These are phyloP conservation scores for Myrica gale DNA, from an alignment of 306 rosid genomes.

Conservation along the genomic window DNA sequence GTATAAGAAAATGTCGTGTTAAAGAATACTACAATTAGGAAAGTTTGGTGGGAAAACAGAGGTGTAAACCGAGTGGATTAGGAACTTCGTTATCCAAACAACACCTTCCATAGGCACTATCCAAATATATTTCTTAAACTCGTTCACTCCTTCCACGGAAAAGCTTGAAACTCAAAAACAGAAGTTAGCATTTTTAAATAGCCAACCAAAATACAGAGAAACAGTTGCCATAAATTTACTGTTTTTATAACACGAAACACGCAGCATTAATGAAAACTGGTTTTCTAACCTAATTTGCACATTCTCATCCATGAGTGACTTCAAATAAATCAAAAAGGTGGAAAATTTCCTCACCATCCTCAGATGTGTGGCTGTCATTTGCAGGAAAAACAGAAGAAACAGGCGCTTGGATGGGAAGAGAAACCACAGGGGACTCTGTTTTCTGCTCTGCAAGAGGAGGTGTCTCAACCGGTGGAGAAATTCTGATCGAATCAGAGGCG, in stretches of 20 bases:
- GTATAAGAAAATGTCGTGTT: too few species aligned
- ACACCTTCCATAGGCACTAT: too few species aligned
- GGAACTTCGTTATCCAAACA: too few species aligned
- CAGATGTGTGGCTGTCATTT: conserved; percentile 18
- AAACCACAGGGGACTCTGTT: conserved; percentile 12
- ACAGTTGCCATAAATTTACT: too few species aligned
- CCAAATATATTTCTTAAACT: too few species aligned
- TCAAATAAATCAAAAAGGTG: neutral
- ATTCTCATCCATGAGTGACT: conserved; percentile 4
- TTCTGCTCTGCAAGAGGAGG: conserved; percentile 13
- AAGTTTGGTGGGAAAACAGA: too few species aligned
- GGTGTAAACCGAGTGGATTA: too few species aligned
- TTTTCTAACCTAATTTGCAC: neutral
- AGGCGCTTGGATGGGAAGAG: conserved; percentile 13
- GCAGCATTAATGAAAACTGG: neutral
- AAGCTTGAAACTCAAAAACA: too few species aligned
- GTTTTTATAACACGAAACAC: neutral
- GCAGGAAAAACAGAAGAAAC: conserved; percentile 24
- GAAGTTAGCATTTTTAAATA: too few species aligned
- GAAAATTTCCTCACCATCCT: conserved; percentile 26
- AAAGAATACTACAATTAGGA: too few species aligned
- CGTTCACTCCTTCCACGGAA: too few species aligned
- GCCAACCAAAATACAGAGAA: too few species aligned
- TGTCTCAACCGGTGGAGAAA: conserved; percentile 25
- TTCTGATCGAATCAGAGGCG: conserved; percentile 31